Evolutionary conservation across 768 basidiomycete species (phyloP).

Genomic region (Gymnopilus dilepis): DNA sequence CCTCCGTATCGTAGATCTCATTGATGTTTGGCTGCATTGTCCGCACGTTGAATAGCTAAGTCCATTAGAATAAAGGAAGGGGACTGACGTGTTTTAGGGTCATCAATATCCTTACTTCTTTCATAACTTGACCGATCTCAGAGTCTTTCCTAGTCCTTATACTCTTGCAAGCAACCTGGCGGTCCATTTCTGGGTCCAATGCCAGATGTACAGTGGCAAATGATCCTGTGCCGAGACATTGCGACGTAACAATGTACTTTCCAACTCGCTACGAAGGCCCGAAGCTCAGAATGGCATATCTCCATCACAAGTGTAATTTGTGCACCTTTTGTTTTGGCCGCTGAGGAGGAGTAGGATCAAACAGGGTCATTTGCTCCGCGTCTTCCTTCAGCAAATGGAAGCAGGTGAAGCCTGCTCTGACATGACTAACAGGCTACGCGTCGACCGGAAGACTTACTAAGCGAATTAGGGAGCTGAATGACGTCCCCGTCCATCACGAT

Average conservation of each 20-base stretch:
- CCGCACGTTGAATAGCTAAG: background rate
- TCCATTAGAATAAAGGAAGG: background rate
- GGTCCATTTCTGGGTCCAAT: constrained; percentile 61
- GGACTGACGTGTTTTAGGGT: constrained; percentile 69
- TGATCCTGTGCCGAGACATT: constrained; percentile 80
- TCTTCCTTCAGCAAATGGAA: constrained; percentile 59
- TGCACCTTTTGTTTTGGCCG: constrained; percentile 59
- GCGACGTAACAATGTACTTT: constrained; percentile 73
- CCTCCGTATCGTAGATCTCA: constrained; percentile 72
- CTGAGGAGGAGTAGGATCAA: constrained; percentile 66
- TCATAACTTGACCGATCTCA: constrained; percentile 69
- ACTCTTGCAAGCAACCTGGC: constrained; percentile 86
- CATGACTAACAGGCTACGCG: background rate
- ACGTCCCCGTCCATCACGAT: constrained; percentile 82
- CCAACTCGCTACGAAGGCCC: constrained; percentile 56
- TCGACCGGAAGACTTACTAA: constrained; percentile 45
- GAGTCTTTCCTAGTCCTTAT: constrained; percentile 67
- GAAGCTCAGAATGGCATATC: no score
- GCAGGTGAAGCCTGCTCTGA: constrained; percentile 65
- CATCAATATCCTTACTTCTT: constrained; percentile 78
- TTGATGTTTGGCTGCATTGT: constrained; percentile 79
- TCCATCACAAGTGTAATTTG: background rate
- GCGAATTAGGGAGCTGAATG: constrained; percentile 69
- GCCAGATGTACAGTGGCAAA: constrained; percentile 86
- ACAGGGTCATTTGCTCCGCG: constrained; percentile 57